Percentiles rank a stretch among this genome's conserved stretches.
Evolutionary conservation across 1,139 yeast genomes (phyloP).

Genomic region (Blastobotrys indianensis): DNA sequence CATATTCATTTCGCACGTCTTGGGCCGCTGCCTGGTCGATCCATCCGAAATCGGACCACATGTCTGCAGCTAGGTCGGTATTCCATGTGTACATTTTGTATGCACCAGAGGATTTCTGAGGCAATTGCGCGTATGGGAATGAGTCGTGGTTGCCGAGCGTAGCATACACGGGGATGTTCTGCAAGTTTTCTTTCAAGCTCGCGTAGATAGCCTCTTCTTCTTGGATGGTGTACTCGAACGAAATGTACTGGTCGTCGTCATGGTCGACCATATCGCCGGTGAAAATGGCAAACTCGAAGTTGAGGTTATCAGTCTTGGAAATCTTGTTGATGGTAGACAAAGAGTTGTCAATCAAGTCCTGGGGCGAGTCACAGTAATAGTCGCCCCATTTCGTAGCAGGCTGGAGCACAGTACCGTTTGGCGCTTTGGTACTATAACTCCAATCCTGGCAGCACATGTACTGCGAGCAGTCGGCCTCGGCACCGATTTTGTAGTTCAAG

Average conservation of each 20-base stretch:
- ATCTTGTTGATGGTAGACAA: slow-evolving; percentile 42
- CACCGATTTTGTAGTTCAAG: slow-evolving; percentile 49
- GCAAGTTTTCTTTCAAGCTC: slow-evolving; percentile 50
- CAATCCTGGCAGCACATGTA: slow-evolving; percentile 43
- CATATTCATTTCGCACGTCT: slow-evolving; percentile 43
- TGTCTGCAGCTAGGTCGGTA: slow-evolving; percentile 51
- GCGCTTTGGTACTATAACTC: slow-evolving; percentile 28
- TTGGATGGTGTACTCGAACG: slow-evolving; percentile 41
- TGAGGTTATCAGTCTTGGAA: slow-evolving; percentile 25
- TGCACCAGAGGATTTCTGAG: slow-evolving; percentile 47
- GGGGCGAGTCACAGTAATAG: slow-evolving; percentile 58
- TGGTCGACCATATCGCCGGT: slow-evolving; percentile 65
- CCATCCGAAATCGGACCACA: slow-evolving; percentile 43
- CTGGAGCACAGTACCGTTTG: slow-evolving; percentile 32
- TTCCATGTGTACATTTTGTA: slow-evolving; percentile 54
- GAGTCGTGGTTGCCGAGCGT: slow-evolving; percentile 70
- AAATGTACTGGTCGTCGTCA: slow-evolving; percentile 41
- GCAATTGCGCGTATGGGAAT: slow-evolving; percentile 65
- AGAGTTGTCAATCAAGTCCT: slow-evolving; percentile 49
- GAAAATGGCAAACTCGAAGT: slow-evolving; percentile 54
- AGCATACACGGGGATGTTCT: slow-evolving; percentile 54
- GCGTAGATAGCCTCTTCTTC: slow-evolving; percentile 50
- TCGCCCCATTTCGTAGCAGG: slow-evolving; percentile 58
- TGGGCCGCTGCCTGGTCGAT: slow-evolving; percentile 21
- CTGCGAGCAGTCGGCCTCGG: slow-evolving; percentile 52